Percentiles rank a stretch among this genome's conserved stretches.
Conservation (phyloP, 257 asterid genomes). For the Osmanthus fragrans region DNA sequence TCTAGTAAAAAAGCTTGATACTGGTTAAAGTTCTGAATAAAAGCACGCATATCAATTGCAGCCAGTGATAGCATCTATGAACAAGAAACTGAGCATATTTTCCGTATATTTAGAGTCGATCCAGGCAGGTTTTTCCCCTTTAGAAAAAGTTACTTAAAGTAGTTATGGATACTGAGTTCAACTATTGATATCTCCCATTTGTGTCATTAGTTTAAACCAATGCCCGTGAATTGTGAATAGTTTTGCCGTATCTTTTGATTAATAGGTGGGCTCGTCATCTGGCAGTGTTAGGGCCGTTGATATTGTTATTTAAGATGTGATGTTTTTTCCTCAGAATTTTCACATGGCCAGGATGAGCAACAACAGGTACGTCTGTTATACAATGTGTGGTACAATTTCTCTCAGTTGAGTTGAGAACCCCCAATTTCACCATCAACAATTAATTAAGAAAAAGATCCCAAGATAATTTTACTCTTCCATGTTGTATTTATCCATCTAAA, state of each 20-base stretch:
- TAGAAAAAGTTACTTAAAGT: too few species aligned
- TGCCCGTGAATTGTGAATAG: constrained; percentile 18
- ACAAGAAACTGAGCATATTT: neutral
- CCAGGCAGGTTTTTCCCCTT: too few species aligned
- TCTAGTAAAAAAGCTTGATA: neutral
- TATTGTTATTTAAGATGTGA: neutral
- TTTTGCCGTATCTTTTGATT: constrained; percentile 14
- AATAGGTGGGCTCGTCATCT: neutral
- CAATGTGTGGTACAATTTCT: constrained; percentile 18
- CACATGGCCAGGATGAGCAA: constrained; percentile 67
- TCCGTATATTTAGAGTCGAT: neutral
- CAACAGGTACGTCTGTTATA: constrained; percentile 21
- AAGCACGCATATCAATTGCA: neutral
- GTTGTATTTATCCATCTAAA: too few species aligned
- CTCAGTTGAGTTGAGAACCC: constrained; percentile 11
- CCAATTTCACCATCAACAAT: constrained; percentile 5
- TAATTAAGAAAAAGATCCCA: neutral
- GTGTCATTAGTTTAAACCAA: neutral
- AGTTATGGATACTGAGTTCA: too few species aligned
- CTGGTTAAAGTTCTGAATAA: neutral
- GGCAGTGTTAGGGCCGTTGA: constrained; percentile 19
- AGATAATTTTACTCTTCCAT: neutral
- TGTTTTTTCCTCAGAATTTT: constrained; percentile 24
- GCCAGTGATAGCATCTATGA: neutral
- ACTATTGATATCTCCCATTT: too few species aligned